These are phyloP conservation scores for Penicillium sp. DNA, from an alignment of 2,329 filamentous ascomycete species.

Conservation along the genomic window DNA sequence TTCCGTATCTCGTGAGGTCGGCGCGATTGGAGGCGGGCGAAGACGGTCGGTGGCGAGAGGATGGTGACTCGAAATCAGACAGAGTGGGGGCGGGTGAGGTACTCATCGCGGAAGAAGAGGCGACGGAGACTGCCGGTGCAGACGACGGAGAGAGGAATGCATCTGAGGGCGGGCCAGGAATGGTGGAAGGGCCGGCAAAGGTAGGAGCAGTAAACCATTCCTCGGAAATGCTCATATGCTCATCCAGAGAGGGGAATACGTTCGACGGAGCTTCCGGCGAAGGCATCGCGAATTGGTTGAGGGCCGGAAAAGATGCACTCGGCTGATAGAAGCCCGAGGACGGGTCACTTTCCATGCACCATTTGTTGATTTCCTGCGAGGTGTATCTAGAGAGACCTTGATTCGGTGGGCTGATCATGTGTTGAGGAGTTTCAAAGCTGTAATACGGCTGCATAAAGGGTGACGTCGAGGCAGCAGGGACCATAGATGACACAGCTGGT, in stretches of 20 bases:
- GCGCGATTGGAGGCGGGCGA: constrained; percentile 14
- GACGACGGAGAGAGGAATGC: constrained; percentile 14
- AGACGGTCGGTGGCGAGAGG: constrained; percentile 4
- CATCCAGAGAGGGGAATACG: constrained; percentile 5
- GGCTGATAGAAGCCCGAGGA: constrained; percentile 6
- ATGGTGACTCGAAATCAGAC: constrained; percentile 16
- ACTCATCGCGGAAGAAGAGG: constrained; percentile 11
- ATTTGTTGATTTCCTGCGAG: constrained; percentile 19
- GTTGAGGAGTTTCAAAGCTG: background rate
- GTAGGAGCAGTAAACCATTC: constrained; percentile 11
- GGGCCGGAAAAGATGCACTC: constrained; percentile 2
- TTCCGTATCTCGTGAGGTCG: constrained; percentile 34
- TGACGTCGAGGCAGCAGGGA: constrained; percentile 3
- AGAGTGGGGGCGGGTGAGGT: constrained; percentile 14
- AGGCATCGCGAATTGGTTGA: constrained; percentile 8
- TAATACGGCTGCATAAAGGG: constrained; percentile 19
- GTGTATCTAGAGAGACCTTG: constrained; percentile 13
- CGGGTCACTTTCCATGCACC: constrained; percentile 21
- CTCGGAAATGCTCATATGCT: constrained; percentile 6
- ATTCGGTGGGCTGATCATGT: background rate
- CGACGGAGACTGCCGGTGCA: constrained; percentile 5
- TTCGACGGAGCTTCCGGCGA: constrained; percentile 5
- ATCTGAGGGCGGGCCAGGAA: constrained; percentile 1
- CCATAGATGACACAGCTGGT: constrained; percentile 7
- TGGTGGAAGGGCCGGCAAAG: constrained; percentile 1